Percentiles rank a stretch among this genome's conserved stretches.
phyloP scores from a whole-genome alignment of 306 rosid genomes.

The Trifolium repens region DNA sequence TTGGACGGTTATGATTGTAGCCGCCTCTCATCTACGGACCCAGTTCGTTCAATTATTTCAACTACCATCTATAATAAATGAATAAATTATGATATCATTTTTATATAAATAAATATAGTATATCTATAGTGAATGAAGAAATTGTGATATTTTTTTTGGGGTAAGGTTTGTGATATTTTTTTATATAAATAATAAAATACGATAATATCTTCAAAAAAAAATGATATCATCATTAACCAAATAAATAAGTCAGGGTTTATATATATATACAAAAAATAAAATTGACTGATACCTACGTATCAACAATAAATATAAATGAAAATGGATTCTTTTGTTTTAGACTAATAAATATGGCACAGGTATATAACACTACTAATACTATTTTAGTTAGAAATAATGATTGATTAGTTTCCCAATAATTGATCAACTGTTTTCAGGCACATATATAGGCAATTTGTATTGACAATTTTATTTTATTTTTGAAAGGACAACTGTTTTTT shows the following conservation, averaged over 20 bases:
- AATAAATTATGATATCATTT: not conserved
- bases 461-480: not conserved
- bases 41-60: conserved; percentile 52
- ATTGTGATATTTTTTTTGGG: too few species aligned
- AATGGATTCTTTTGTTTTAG: not conserved
- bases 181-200: too few species aligned
- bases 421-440: not conserved
- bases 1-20: conserved; percentile 54
- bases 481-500: not conserved
- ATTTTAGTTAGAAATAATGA: not conserved
- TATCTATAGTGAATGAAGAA: too few species aligned
- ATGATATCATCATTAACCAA: not conserved
- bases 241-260: conserved; percentile 30
- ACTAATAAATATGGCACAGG: not conserved
- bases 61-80: conserved; percentile 40
- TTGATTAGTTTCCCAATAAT: conserved; percentile 16
- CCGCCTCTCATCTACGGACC: conserved; percentile 77
- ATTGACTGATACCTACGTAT: conserved; percentile 24
- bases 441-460: not conserved
- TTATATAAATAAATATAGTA: too few species aligned
- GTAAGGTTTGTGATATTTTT: too few species aligned
- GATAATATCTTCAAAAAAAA: too few species aligned
- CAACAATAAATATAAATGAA: too few species aligned
- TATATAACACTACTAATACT: not conserved
- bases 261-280: not conserved